Evolutionary conservation across 192 early-diverging fungal species (phyloP), one percentile per base, ranked within the genome.

Genomic region (Dissophora ornata): DNA sequence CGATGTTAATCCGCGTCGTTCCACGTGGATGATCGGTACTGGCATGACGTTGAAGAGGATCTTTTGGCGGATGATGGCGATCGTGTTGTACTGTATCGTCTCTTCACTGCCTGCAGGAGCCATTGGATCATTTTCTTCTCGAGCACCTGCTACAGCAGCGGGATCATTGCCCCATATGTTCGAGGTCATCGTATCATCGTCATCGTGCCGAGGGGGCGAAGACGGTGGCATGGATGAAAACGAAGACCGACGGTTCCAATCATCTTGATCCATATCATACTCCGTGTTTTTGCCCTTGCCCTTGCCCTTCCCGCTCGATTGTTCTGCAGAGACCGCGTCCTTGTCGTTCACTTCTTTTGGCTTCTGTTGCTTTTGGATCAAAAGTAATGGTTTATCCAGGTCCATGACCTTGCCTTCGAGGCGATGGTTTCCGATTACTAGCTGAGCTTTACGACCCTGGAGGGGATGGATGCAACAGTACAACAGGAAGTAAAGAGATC

Each of bases 21-120:
- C 73, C 11, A 53, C 42, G 33, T 77, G 73, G 38, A 77, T 77
- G 25, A 77, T 77, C 8, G 73, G 73, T 24, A 65, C 49, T 15
- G 73, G 73, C 73, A 77, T 77, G 1, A 53, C 36, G 42, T 77
- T 77, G 53, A 77, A 77, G 3, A 77, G 59, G 13, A 77, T 67
- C 53, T 67, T 77, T 62, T 77, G 51, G 1, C 73, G 73, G 46
- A 77, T 77, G 25, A 77, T 56, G 2, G 73, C 73, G 9, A 77
- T 58, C 2, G 63, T 77, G 28, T 77, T 24, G 49, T 67, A 77
- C 42, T 66, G 51, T 10, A 67, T 28, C 42, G 34, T 50, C 2
- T 67, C 57, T 32, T 19, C 4, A 21, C 61, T 54, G 22, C 52
- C 55, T 41, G 56, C 12, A 18, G 65, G 55, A 18, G 62, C 65